These are phyloP conservation scores for Linanthus parryae DNA, from an alignment of 148 eudicot genomes.

Conservation along the genomic window DNA sequence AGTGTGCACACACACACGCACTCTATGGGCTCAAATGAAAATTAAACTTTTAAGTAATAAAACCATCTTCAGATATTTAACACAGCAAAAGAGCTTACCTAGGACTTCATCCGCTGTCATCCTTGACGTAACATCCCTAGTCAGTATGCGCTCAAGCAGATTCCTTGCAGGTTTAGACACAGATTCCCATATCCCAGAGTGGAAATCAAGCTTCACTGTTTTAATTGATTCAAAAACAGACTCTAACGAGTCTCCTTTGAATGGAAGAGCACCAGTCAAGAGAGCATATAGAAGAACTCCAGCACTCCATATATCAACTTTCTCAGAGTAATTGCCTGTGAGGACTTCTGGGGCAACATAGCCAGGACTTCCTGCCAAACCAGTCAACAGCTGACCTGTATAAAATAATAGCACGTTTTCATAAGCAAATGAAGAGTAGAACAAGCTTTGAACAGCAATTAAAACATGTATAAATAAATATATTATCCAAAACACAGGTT, in stretches of 20 bases:
- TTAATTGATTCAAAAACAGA: slow-evolving; percentile 81
- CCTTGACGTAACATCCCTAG: slow-evolving; percentile 59
- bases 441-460: too few relatives aligned
- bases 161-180: slow-evolving; percentile 85
- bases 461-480: too few relatives aligned
- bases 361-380: slow-evolving; percentile 95
- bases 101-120: slow-evolving; percentile 79
- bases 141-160: slow-evolving; percentile 62
- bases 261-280: slow-evolving; percentile 72
- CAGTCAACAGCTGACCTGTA: slow-evolving; percentile 79
- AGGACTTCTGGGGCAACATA: slow-evolving; percentile 96
- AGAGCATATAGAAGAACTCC: slow-evolving; percentile 89
- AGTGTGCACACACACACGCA: too few relatives aligned
- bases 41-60: not conserved
- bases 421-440: too few relatives aligned
- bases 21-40: too few relatives aligned
- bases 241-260: slow-evolving; percentile 79
- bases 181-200: slow-evolving; percentile 67
- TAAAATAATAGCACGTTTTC: not conserved
- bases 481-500: too few relatives aligned
- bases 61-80: not conserved
- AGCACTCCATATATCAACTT: slow-evolving; percentile 95
- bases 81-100: slow-evolving; percentile 45
- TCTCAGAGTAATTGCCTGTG: slow-evolving; percentile 67
- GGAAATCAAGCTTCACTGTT: slow-evolving; percentile 62